Evolutionary conservation across 208 protist genomes (phyloP).

Genomic region (Zelonia costaricensis): DNA sequence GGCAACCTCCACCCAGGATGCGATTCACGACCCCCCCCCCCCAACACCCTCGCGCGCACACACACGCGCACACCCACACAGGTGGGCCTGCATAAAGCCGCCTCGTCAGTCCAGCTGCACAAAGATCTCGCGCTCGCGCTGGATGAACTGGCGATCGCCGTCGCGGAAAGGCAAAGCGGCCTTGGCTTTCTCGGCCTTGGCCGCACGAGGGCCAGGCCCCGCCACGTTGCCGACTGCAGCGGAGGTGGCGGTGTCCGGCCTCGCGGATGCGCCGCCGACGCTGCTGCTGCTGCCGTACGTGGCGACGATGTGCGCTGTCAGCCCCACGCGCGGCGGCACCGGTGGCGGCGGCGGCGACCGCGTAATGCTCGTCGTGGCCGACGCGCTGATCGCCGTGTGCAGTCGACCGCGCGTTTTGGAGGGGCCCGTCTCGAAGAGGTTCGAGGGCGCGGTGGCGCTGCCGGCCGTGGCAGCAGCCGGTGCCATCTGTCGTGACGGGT

Average conservation of each 20-base stretch:
- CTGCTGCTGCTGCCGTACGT: constrained; percentile 15
- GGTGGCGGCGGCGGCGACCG: constrained; percentile 9
- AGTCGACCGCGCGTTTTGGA: not conserved
- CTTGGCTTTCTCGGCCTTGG: not conserved
- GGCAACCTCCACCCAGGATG: no score
- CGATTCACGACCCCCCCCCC: no score
- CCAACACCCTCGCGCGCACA: no score
- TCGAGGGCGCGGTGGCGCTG: not conserved
- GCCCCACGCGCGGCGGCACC: constrained; percentile 26
- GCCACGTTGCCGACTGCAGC: not conserved
- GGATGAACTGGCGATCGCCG: constrained; percentile 31
- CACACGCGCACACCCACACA: no score
- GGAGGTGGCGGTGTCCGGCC: no score
- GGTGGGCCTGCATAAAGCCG: no score
- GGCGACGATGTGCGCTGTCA: constrained; percentile 25
- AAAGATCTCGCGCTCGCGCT: constrained; percentile 23
- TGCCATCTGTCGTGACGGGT: not conserved
- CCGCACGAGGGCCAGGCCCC: not conserved
- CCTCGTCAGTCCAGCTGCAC: constrained; percentile 14
- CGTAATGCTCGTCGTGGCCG: constrained; percentile 1
- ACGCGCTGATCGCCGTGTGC: constrained; percentile 14
- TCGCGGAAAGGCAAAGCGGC: constrained; percentile 12
- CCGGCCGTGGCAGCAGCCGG: not conserved
- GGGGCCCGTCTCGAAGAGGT: not conserved
- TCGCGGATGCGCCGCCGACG: no score